Percentiles rank a stretch among this genome's conserved stretches.
Conservation (phyloP, 805 yeast genomes). For the Lipomyces yamanashiensis region DNA sequence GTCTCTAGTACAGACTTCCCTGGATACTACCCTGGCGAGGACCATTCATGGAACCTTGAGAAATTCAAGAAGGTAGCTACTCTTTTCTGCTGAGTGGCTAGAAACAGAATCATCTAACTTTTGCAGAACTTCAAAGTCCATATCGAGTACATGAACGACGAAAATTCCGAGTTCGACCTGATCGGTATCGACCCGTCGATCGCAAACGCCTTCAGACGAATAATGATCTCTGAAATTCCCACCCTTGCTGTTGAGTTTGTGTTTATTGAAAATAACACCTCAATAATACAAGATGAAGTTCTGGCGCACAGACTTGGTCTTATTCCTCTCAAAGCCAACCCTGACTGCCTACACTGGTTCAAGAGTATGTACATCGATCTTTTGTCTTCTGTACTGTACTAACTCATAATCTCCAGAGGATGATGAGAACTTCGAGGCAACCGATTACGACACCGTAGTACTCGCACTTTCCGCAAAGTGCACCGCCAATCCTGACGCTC, state of each 20-base stretch:
- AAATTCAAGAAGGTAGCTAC: constrained; percentile 60
- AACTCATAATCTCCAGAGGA: constrained; percentile 42
- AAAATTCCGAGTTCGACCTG: constrained; percentile 80
- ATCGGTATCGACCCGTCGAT: constrained; percentile 86
- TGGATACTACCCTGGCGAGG: constrained; percentile 70
- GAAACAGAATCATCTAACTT: background rate
- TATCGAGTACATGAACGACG: constrained; percentile 62
- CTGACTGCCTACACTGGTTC: constrained; percentile 85
- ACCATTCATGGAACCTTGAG: constrained; percentile 81
- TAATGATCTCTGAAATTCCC: constrained; percentile 96
- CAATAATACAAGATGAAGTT: constrained; percentile 96
- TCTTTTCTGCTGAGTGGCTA: background rate
- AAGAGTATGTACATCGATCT: constrained; percentile 48
- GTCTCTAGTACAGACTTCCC: constrained; percentile 89
- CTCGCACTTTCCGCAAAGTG: constrained; percentile 81
- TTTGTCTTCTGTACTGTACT: background rate
- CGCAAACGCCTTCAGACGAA: constrained; percentile 95
- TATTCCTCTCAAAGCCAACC: constrained; percentile 87
- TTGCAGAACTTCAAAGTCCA: constrained; percentile 61
- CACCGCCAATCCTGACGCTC: constrained; percentile 82
- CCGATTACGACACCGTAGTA: constrained; percentile 88
- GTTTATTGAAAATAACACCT: constrained; percentile 88
- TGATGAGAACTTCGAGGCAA: constrained; percentile 51
- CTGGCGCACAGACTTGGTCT: constrained; percentile 94
- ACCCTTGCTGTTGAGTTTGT: constrained; percentile 93